Evolutionary conservation across 1,139 yeast genomes (phyloP), one percentile per base, ranked within the genome.

Genomic region (Blastobotrys aristatus): DNA sequence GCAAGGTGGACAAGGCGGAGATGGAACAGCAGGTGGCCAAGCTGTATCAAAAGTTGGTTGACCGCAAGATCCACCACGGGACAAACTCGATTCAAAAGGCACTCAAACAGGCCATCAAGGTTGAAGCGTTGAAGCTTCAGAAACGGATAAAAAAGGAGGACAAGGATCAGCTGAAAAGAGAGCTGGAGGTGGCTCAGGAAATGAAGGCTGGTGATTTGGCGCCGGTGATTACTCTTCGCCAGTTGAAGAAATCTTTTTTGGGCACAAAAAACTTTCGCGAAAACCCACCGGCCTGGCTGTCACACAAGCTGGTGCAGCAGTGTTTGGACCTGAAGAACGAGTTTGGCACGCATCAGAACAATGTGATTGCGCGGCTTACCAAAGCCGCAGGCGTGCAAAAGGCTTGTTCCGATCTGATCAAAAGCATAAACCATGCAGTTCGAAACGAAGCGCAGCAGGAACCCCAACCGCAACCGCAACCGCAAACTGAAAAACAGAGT

Each of bases 341-440:
- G 26, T 40, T 22, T 16, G 30, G 31, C 27, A 35, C 11, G 7
- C 40, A 40, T 14, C 47, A 51, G 20, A 49, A 49, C 37, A 53
- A 53, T 37, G 55, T 76, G 52, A 69, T 79, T 18, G 81, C 88
- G 3, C 75, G 73, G 49, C 52, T 84, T 16, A 78, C 83, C 76
- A 84, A 84, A 57, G 71, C 72, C 49, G 77, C 77, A 48, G 67
- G 69, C 6, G 65, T 81, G 14, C 79, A 77, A 56, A 67, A 67
- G 14, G 59, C 73, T 1, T 58, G 79, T 22, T 69, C 66, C 6
- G 76, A 73, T 18, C 72, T 80, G 42, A 84, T 80, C 46, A 70
- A 76, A 68, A 75, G 83, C 42, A 76, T 85, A 62, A 77, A 73
- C 56, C 64, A 77, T 46, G 77, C 84, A 2, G 66, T 83, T 54